Evolutionary conservation across 2,329 filamentous ascomycete species (phyloP).

Genomic region (Fusarium austroafricanum): DNA sequence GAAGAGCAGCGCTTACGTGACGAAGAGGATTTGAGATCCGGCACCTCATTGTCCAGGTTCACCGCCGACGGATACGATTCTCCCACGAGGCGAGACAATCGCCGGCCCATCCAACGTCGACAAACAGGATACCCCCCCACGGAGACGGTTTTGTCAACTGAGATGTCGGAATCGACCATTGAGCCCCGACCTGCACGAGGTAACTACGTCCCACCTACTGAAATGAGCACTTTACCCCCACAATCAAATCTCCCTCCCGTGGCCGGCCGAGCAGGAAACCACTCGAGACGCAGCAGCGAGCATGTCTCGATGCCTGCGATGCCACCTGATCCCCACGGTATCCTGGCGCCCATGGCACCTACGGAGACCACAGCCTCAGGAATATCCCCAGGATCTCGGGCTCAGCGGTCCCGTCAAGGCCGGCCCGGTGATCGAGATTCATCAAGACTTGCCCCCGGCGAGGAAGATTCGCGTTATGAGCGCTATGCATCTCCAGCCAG

Average conservation of each 20-base stretch:
- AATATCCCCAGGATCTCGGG: conserved; percentile 50
- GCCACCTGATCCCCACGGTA: conserved; percentile 64
- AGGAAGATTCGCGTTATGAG: conserved; percentile 54
- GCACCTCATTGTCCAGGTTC: conserved; percentile 71
- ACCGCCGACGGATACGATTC: conserved; percentile 75
- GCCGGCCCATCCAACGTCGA: conserved; percentile 49
- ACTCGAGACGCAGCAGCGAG: conserved; percentile 55
- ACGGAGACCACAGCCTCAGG: conserved; percentile 48
- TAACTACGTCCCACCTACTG: conserved; percentile 43
- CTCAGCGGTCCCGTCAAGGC: conserved; percentile 59
- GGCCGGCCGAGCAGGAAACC: conserved; percentile 48
- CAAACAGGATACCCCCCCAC: conserved; percentile 45
- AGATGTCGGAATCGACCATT: conserved; percentile 53
- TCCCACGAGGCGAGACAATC: conserved; percentile 55
- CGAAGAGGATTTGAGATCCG: conserved; percentile 67
- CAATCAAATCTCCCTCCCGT: conserved; percentile 38
- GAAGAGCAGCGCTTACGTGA: conserved; percentile 61
- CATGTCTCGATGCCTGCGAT: conserved; percentile 65
- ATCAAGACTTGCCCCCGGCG: conserved; percentile 56
- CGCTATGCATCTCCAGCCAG: conserved; percentile 57
- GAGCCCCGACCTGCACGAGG: conserved; percentile 47
- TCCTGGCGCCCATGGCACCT: conserved; percentile 44
- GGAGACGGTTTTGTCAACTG: conserved; percentile 48
- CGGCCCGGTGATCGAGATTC: conserved; percentile 56
- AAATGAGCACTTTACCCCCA: conserved; percentile 35